These are phyloP conservation scores for Suillus americanus DNA, from an alignment of 768 basidiomycete genomes.

Conservation along the genomic window DNA sequence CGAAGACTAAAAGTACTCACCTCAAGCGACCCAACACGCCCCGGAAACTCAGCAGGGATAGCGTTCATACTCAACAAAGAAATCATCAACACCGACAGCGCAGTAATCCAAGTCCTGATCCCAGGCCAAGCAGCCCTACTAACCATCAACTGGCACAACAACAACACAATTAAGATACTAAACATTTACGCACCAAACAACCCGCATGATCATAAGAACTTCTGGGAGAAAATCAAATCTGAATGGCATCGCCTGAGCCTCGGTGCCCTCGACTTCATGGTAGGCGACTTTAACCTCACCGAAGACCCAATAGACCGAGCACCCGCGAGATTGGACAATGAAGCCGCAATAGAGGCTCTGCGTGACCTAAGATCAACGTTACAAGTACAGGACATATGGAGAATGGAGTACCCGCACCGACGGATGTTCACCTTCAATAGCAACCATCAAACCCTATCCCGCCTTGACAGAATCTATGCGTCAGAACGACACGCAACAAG, in stretches of 20 bases:
- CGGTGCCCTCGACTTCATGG: no score
- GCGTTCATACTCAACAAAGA: not conserved
- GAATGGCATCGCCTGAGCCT: not conserved
- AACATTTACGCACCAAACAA: no score
- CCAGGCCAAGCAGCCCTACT: no score
- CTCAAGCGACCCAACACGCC: not conserved
- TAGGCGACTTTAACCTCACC: no score
- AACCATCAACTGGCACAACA: no score
- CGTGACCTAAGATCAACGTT: not conserved
- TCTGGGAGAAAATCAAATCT: no score
- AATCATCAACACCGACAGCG: not conserved
- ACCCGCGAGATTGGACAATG: not conserved
- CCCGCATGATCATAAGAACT: no score
- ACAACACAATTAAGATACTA: no score
- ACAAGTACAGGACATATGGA: not conserved
- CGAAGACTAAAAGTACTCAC: not conserved
- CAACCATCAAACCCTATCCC: not conserved
- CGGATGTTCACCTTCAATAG: not conserved
- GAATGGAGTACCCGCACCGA: not conserved
- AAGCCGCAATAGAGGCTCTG: not conserved
- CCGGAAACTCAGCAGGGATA: not conserved
- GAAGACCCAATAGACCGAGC: no score
- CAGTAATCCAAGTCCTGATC: no score
- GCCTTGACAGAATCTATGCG: not conserved
- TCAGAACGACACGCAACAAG: not conserved